A percentile compares a stretch with the other conserved stretches of the same genome.
These are phyloP conservation scores for Arabidopsis suecica DNA, from an alignment of 345 rosid genomes.

Conservation along the genomic window DNA sequence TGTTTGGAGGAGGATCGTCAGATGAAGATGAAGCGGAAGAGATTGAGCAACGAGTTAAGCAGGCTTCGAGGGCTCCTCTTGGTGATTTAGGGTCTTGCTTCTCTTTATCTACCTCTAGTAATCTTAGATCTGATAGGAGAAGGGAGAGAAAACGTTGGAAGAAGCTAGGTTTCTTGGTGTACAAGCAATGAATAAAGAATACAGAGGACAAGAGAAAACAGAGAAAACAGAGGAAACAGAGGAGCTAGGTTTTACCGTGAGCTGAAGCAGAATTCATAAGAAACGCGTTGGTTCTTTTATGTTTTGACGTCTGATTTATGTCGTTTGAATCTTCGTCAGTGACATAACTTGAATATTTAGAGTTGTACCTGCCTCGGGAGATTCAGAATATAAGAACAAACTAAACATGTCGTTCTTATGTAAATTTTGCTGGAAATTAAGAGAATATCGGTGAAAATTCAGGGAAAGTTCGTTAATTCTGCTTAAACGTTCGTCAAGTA, in stretches of 20 bases:
- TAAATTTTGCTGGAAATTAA: background rate
- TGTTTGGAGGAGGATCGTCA: conserved; percentile 27
- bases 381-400: conserved; percentile 6
- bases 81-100: conserved; percentile 61
- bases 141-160: conserved; percentile 15
- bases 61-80: conserved; percentile 69
- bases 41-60: conserved; percentile 42
- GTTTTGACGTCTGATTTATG: conserved; percentile 36
- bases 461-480: background rate
- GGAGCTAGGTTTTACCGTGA: conserved; percentile 50
- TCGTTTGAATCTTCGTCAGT: conserved; percentile 43
- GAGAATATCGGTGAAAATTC: background rate
- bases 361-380: conserved; percentile 48
- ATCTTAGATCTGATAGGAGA: conserved; percentile 56
- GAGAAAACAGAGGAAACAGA: background rate
- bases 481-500: background rate
- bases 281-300: conserved; percentile 41
- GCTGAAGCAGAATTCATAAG: conserved; percentile 62
- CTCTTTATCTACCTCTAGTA: conserved; percentile 51
- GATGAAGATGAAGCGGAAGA: conserved; percentile 31
- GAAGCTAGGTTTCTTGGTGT: conserved; percentile 28
- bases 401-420: background rate
- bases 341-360: conserved; percentile 39
- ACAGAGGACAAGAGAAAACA: background rate
- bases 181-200: conserved; percentile 12